Base-by-base conservation (phyloP, 208 protist species). In the Porcisia hertigi region DNA sequence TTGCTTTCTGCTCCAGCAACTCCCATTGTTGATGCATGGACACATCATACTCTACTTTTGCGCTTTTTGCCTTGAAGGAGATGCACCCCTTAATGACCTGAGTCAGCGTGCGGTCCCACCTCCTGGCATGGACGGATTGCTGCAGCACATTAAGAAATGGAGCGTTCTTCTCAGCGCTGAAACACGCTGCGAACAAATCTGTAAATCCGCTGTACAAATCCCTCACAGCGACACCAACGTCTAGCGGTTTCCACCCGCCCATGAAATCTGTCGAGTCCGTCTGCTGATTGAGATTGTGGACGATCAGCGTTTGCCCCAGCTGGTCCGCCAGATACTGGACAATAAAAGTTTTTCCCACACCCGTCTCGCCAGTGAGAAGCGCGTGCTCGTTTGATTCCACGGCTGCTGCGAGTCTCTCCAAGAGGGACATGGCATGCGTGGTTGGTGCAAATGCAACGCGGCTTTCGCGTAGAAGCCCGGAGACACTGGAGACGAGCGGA, bases 211-310 rank as follows among this genome's bases (percentile, higher is more conserved):
- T 81, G 64, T 97, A 94, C 14, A 94, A 69, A 53, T 90, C 81
- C 47, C 90, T 82, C 47, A 94, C 88, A 12, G 82, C 72, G 53
- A 94, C 78, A 25, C 88, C 82, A 1, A 99, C 86, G 73, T 99
- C 98, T 16, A 99, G 91, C 25, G 99, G 99, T 80, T 99, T 98
- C 89, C 98, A 99, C 9, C 99, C 99, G 57, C 99, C 99, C 80
- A 99, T 95, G 55, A 99, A 97, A 77, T 99, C 99, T 34, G 95
- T 88, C 62, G 93, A 96, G 75, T 99, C 99, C 6, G 92, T 99
- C 88, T 99, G 99, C 88, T 99, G 98, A 77, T 98, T 99, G 70
- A 99, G 90, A 85, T 99, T 99, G 78, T 99, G 91, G 20, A 99
- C 98, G 66, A 98, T 87, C 0, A 99, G 89, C 63, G 94, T 88